These are phyloP conservation scores for Emergomyces orientalis DNA, from an alignment of 2,329 filamentous ascomycete species.

Conservation along the genomic window DNA sequence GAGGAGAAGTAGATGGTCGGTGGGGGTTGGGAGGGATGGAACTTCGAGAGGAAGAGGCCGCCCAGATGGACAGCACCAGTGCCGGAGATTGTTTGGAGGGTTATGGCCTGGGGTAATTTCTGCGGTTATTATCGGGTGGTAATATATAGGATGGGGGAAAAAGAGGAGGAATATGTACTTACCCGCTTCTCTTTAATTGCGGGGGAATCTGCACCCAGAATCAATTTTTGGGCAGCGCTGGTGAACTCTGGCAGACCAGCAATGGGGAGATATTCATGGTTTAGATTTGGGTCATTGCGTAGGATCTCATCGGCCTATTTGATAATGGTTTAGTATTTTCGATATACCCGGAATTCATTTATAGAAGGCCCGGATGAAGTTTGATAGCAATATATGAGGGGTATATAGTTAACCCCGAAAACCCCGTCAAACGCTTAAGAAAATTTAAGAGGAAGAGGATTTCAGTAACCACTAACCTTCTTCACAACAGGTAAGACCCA, in stretches of 20 bases:
- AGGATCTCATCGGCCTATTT: constrained; percentile 79
- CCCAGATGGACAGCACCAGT: constrained; percentile 92
- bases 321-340: constrained; percentile 7
- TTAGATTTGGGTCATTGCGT: constrained; percentile 76
- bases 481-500: constrained; percentile 95
- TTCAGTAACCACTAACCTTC: constrained; percentile 54
- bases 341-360: background rate
- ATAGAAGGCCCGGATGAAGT: background rate
- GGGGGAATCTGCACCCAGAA: constrained; percentile 69
- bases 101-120: constrained; percentile 45
- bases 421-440: no score
- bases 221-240: constrained; percentile 78
- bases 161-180: constrained; percentile 19
- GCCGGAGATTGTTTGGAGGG: constrained; percentile 91
- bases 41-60: constrained; percentile 84
- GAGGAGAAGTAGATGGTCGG: constrained; percentile 80
- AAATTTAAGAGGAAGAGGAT: no score
- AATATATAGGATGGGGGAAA: background rate
- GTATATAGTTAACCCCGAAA: no score
- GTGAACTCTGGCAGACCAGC: constrained; percentile 80
- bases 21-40: constrained; percentile 59
- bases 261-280: constrained; percentile 98
- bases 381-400: background rate
- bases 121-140: background rate
- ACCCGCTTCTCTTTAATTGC: constrained; percentile 76